Percentiles rank a stretch among this genome's conserved stretches.
phyloP scores from a whole-genome alignment of 140 eudicot genomes.

The Anethum foeniculum region DNA sequence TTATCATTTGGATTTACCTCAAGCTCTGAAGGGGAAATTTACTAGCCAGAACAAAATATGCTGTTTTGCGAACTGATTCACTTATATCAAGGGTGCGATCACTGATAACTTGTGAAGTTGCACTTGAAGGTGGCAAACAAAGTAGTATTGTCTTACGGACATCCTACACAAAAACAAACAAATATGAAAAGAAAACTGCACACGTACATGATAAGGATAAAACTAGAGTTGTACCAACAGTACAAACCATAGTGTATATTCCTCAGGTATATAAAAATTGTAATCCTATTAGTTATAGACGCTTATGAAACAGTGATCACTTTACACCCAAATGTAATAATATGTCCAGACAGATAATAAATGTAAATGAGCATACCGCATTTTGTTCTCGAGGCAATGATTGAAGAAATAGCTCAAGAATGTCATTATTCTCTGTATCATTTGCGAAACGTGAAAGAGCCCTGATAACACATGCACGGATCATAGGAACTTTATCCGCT shows the following conservation, averaged over 20 bases:
- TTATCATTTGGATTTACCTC: constrained; percentile 40
- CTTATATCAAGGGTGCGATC: constrained; percentile 82
- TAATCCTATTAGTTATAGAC: no score
- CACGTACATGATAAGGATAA: not conserved
- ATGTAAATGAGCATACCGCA: constrained; percentile 37
- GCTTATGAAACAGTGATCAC: not conserved
- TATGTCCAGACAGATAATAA: not conserved
- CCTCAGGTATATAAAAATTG: not conserved
- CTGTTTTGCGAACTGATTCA: constrained; percentile 88
- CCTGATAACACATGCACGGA: constrained; percentile 75
- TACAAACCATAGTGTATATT: not conserved
- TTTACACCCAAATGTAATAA: not conserved
- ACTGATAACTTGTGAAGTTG: constrained; percentile 58
- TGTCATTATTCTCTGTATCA: constrained; percentile 81
- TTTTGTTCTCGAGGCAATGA: constrained; percentile 63
- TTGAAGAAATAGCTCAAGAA: constrained; percentile 72
- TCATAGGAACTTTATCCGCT: constrained; percentile 60
- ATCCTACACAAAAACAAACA: constrained; percentile 44
- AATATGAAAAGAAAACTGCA: not conserved
- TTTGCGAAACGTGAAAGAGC: constrained; percentile 84
- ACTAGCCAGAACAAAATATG: constrained; percentile 68
- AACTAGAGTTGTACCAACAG: not conserved
- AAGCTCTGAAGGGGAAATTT: constrained; percentile 96
- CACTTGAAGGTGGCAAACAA: constrained; percentile 77
- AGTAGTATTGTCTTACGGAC: constrained; percentile 80